Conservation (phyloP, 352 stramenopile genomes). For the Phytophthora sp. region DNA sequence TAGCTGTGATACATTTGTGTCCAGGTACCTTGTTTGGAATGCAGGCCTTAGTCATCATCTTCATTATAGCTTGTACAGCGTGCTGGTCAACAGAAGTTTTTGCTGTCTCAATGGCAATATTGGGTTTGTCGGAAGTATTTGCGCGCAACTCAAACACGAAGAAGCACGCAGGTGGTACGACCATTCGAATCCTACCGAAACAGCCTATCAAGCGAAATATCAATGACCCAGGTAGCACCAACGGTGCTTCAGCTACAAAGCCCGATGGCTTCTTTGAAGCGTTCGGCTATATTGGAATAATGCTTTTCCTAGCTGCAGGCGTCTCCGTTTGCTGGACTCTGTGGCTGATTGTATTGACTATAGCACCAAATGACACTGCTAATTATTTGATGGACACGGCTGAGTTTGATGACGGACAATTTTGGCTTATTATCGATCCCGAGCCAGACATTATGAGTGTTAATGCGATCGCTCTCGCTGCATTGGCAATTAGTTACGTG, state of each 20-base stretch:
- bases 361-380: conserved; percentile 39
- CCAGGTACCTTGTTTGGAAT: too few species aligned
- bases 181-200: conserved; percentile 2
- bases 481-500: conserved; percentile 25
- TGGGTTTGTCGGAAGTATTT: background rate
- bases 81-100: too few species aligned
- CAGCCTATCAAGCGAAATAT: background rate
- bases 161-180: background rate
- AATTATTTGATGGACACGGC: conserved; percentile 60
- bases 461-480: conserved; percentile 8
- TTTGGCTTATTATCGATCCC: conserved; percentile 44
- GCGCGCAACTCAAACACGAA: background rate
- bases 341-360: conserved; percentile 32
- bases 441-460: conserved; percentile 13
- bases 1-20: background rate
- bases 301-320: conserved; percentile 12
- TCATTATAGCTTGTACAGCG: background rate
- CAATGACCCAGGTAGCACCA: background rate
- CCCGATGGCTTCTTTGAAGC: conserved; percentile 16
- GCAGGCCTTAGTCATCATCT: too few species aligned
- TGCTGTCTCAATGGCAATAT: background rate
- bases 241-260: background rate
- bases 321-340: conserved; percentile 37
- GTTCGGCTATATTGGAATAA: conserved; percentile 23
- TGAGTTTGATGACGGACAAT: conserved; percentile 52